These are phyloP conservation scores for Limnomonas spitsbergensis DNA, from an alignment of 139 green algal genomes.

Conservation along the genomic window DNA sequence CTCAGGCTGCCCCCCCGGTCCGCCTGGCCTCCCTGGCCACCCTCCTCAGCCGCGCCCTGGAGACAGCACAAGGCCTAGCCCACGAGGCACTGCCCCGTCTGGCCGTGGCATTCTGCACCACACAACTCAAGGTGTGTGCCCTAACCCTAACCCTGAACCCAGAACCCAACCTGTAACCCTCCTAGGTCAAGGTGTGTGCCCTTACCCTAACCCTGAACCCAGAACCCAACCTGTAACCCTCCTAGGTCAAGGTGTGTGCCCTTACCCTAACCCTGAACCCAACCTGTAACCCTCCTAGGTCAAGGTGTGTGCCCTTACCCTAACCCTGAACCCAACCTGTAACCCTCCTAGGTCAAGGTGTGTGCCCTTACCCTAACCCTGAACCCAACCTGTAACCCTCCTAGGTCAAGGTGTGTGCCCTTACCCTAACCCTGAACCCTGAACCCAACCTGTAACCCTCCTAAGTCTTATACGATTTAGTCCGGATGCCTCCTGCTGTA, in stretches of 20 bases:
- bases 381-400: too few species aligned
- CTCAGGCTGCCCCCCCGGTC: constrained; percentile 31
- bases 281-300: too few species aligned
- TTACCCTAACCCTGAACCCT: too few species aligned
- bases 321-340: too few species aligned
- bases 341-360: too few species aligned
- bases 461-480: too few species aligned
- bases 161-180: background rate
- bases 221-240: background rate
- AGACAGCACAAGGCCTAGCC: background rate
- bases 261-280: background rate
- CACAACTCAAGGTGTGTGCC: constrained; percentile 56
- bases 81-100: constrained; percentile 43
- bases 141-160: too few species aligned
- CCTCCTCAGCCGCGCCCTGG: constrained; percentile 36
- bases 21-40: constrained; percentile 35
- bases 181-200: background rate
- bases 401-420: too few species aligned
- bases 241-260: background rate
- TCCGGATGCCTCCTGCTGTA: too few species aligned
- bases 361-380: too few species aligned
- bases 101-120: constrained; percentile 48
- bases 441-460: background rate
- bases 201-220: background rate
- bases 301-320: too few species aligned